Base-by-base conservation (phyloP, 2,329 filamentous ascomycete species). In the Phaeophleospora eucalypticola region DNA sequence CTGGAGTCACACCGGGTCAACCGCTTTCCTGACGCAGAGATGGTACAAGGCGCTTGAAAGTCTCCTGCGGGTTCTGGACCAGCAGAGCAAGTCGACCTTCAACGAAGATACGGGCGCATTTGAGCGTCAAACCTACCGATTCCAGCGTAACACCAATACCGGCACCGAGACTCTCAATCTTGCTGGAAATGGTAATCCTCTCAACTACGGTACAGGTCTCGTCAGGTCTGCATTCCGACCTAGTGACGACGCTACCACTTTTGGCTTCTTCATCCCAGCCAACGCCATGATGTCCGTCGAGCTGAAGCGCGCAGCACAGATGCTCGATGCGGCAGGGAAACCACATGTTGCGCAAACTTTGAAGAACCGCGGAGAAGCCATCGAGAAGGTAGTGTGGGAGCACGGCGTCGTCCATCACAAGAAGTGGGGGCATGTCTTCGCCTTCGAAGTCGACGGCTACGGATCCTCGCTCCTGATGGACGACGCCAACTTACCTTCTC, bases 221-320 rank as follows among this genome's bases (percentile, higher is more conserved):
- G 78, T 97, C 39, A 82, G 93, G 48, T 95, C 88, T 34, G 91
- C 93, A 0, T 98, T 98, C 71, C 81, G 93, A 1, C 93, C 93
- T 3, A 95, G 88, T 54, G 93, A 98, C 60, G 93, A 98, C 66
- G 89, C 93, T 2, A 94, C 89, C 0, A 96, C 93, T 32, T 75
- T 98, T 2, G 90, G 90, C 36, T 98, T 89, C 73, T 88, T 95
- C 65, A 95, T 98, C 57, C 93, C 93, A 0, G 84, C 88, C 32
- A 98, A 98, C 64, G 93, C 93, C 18, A 91, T 95, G 84, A 95
- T 98, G 78, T 84, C 89, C 2, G 87, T 91, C 0, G 89, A 98
- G 68, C 75, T 98, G 19, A 80, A 83, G 53, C 83, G 87, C 35
- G 83, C 87, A 0, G 82, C 88, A 0, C 73, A 76, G 4, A 75